Base-by-base conservation (phyloP, 108 stramenopile species). In the Schizochytrium sp. region DNA sequence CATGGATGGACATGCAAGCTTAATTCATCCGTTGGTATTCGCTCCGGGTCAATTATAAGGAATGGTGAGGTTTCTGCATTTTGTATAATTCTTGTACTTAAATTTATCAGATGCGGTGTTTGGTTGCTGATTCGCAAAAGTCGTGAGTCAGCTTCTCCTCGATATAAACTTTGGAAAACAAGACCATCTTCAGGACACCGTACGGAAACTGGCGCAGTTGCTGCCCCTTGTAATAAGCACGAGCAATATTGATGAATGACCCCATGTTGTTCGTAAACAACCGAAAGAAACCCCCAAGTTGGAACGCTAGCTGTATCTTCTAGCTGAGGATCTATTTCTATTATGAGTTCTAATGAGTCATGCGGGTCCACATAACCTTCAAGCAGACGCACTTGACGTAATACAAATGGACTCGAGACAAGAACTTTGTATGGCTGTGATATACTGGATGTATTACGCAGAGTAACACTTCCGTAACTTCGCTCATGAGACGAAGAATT, bases 1-100 rank as follows among this genome's bases (percentile, higher is more conserved):
- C 76, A 83, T 5, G 76, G 76, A 38, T 28, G 19, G 0, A 83
- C 1, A 49, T 83, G 10, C 49, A 83, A 42, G 8, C 55, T 13
- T 8, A 44, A 10, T 44, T 69, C 28, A 28, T 28, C 28, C 28
- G 28, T 28, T 28, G 28, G 28, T 28, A 28, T 28, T 28, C 28
- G 28, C 28, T 28, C 28, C 28, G 28, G 28, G 28, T 28, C 28
- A 28, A 28, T 28, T 28, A 28, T 7, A 8, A 38, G 64, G 15
- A 83, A 83, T 5, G 76, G 76, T 38, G 76, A 83, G 15, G 76
- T 53, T 5, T 83, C 53, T 17, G 76, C 76, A 10, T 55, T 53
- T 40, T 83, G 76, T 40, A 83, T 5, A 69, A 69, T 69, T 7
- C 42, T 15, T 10, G 42, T 28, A 8, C 42, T 13, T 7, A 69